Evolutionary conservation across 345 rosid species (phyloP), one percentile per base, ranked within the genome.

Genomic region (Ceriops decandra): DNA sequence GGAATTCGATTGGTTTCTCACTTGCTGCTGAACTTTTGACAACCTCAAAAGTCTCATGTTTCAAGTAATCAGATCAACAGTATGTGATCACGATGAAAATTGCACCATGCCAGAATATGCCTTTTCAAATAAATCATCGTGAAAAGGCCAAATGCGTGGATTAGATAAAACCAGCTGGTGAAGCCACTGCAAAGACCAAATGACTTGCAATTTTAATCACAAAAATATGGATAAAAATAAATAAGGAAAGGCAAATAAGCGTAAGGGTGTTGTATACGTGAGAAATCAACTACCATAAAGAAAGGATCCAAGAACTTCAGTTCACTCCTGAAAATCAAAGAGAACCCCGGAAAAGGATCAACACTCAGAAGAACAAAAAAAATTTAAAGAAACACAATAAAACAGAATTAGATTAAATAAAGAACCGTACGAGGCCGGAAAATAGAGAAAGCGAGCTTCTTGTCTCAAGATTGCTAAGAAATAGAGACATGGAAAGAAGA

Each of bases 261-360:
- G 57, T 7, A 21, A 32, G 1, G 35, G 35, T 32, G 28, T 27
- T 1, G 16, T 21, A 27, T 70, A 93, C 97, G 96, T 46, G 91
- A 85, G 78, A 95, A 89, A 52, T 91, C 86, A 84, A 89, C 99
- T 76, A 95, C 68, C 95, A 95, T 82, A 62, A 95, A 85, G 74
- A 95, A 91, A 24, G 97, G 97, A 74, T 95, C 99, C 87, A 95
- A 77, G 46, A 52, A 33, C 87, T 80, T 89, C 81, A 88, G 81
- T 49, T 95, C 99, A 72, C 78, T 83, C 85, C 99, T 93, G 79
- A 70, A 16, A 73, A 31, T 0, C 72, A 53, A 28, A 7, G 16
- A 10, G 9, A 36, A 19, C 32, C 58, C 66, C 36, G 19, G 11
- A 54, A 24, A 70, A 57, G 30, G 30, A 28, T 28, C 30, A 28